phyloP scores from a whole-genome alignment of 345 rosid species.

The Anastatica hierochuntica region DNA sequence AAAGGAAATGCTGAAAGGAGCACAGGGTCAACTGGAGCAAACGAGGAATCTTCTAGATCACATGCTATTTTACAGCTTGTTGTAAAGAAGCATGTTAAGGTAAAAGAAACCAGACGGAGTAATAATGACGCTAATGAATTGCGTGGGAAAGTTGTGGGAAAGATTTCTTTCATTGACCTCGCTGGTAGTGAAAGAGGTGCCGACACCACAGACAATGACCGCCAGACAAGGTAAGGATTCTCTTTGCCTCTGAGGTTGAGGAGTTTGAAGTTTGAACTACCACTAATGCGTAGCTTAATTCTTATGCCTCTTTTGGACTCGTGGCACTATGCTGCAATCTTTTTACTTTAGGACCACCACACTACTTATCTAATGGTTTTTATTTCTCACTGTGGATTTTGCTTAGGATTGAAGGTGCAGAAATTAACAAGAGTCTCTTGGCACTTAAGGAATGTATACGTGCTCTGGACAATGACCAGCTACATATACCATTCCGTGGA shows the following conservation, averaged over 20 bases:
- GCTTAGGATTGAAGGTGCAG: slow-evolving; percentile 99
- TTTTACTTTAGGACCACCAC: too few relatives aligned
- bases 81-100: slow-evolving; percentile 75
- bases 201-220: slow-evolving; percentile 94
- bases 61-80: slow-evolving; percentile 97
- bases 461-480: slow-evolving; percentile 99
- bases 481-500: slow-evolving; percentile 98
- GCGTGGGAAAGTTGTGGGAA: slow-evolving; percentile 79
- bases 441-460: slow-evolving; percentile 96
- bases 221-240: slow-evolving; percentile 90
- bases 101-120: slow-evolving; percentile 72
- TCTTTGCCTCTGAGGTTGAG: too few relatives aligned
- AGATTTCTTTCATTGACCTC: slow-evolving; percentile 97
- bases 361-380: too few relatives aligned
- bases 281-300: too few relatives aligned
- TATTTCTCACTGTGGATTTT: too few relatives aligned
- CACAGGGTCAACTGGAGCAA: slow-evolving; percentile 96
- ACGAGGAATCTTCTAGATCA: slow-evolving; percentile 97
- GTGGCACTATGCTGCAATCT: too few relatives aligned
- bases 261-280: too few relatives aligned
- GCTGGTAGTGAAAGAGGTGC: slow-evolving; percentile 99
- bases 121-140: slow-evolving; percentile 72
- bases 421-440: slow-evolving; percentile 94
- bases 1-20: slow-evolving; percentile 91
- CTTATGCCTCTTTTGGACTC: too few relatives aligned